Conservation (phyloP, 2,329 filamentous ascomycete genomes). For the Fusarium oxysporum region DNA sequence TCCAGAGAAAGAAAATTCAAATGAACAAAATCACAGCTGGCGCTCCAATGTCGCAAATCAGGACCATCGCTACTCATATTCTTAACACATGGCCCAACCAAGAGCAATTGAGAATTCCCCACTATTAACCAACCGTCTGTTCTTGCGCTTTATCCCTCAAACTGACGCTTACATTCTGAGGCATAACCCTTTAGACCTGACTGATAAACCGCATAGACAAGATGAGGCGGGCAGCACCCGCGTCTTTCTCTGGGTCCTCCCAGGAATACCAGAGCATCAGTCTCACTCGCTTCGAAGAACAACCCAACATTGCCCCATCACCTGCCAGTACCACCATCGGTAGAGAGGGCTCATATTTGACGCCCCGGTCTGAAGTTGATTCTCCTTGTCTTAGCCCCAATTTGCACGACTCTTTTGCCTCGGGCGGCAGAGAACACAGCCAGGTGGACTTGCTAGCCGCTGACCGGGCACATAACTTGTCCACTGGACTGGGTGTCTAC, state of each 20-base stretch:
- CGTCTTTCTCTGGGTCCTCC: neutral
- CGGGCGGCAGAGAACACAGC: neutral
- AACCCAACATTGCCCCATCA: neutral
- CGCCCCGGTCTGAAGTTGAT: constrained; percentile 3
- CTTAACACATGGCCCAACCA: accelerated
- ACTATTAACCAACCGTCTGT: too few relatives aligned
- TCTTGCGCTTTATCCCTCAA: neutral
- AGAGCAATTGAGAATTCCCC: neutral
- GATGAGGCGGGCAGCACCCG: neutral
- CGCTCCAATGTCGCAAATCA: neutral
- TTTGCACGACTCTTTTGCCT: neutral
- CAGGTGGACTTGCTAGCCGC: neutral
- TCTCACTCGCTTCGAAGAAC: neutral
- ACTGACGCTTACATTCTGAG: neutral
- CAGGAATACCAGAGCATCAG: neutral
- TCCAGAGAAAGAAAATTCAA: neutral
- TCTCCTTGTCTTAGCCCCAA: neutral
- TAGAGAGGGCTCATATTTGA: neutral
- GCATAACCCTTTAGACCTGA: neutral
- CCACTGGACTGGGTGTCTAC: neutral
- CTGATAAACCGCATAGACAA: neutral
- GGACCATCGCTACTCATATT: too few relatives aligned
- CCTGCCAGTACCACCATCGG: neutral
- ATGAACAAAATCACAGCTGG: neutral
- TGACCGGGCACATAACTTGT: neutral